Conservation (phyloP, 2,329 filamentous ascomycete species). For the Alternaria infectoria region DNA sequence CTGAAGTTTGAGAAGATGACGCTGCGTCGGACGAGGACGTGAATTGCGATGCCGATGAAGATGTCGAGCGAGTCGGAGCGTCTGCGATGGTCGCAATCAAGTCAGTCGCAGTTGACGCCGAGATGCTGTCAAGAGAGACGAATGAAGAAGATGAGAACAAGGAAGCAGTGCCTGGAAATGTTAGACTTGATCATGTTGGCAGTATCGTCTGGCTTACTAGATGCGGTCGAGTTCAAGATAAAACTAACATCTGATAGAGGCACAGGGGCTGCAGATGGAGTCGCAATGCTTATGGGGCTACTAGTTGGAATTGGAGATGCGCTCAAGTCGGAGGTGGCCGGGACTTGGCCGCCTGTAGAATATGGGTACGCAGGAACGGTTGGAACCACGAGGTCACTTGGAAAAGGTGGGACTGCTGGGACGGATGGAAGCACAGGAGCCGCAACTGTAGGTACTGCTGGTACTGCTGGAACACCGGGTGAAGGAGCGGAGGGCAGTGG, state of each 20-base stretch:
- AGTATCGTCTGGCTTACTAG: constrained; percentile 7
- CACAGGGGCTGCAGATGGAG: constrained; percentile 1
- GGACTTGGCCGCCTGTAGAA: constrained; percentile 27
- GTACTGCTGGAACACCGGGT: constrained; percentile 5
- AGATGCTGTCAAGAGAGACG: constrained; percentile 1
- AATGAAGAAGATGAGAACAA: not conserved
- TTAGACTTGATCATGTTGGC: not conserved
- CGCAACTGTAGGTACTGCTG: constrained; percentile 18
- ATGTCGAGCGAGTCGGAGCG: constrained; percentile 10
- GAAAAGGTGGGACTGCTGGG: constrained; percentile 45
- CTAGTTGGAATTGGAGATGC: constrained; percentile 17
- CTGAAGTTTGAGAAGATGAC: constrained; percentile 14
- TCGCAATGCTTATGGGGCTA: constrained; percentile 5
- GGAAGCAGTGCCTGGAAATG: constrained; percentile 2
- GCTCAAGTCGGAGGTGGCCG: constrained; percentile 6
- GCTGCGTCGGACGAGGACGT: constrained; percentile 16
- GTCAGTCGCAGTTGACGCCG: constrained; percentile 4
- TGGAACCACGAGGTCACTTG: constrained; percentile 35
- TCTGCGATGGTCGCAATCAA: constrained; percentile 1
- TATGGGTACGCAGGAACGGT: constrained; percentile 45
- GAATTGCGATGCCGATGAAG: constrained; percentile 14
- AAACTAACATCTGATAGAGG: constrained; percentile 4
- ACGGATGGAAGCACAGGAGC: constrained; percentile 23
- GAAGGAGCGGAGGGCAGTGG: constrained; percentile 8
- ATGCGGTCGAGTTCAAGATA: constrained; percentile 23